These are phyloP conservation scores for Castanea crenata DNA, from an alignment of 306 rosid genomes.

Conservation along the genomic window DNA sequence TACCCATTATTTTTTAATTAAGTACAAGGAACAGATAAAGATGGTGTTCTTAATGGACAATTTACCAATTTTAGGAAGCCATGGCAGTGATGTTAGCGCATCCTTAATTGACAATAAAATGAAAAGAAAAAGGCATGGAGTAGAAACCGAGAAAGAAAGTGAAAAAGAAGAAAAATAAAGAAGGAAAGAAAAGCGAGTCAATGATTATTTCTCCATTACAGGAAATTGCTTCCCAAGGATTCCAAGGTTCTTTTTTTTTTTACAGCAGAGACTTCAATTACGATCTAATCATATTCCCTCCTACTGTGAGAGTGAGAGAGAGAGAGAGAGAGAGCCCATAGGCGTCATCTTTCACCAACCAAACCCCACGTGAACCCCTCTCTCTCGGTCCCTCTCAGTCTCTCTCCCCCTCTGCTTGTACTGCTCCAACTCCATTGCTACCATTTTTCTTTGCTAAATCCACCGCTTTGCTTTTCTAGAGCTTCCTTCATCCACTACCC, in stretches of 20 bases:
- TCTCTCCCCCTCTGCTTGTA: background rate
- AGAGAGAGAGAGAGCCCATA: conserved; percentile 1
- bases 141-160: background rate
- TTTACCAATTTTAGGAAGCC: too few relatives aligned
- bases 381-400: background rate
- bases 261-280: conserved; percentile 45
- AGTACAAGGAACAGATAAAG: too few relatives aligned
- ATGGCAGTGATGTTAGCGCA: too few relatives aligned
- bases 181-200: conserved; percentile 2
- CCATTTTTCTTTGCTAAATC: background rate
- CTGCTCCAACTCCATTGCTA: background rate
- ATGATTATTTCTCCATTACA: conserved; percentile 35
- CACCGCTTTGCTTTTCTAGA: background rate
- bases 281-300: conserved; percentile 34
- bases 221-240: background rate
- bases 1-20: too few relatives aligned
- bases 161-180: too few relatives aligned
- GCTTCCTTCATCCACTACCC: background rate
- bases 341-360: conserved; percentile 40
- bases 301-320: too few relatives aligned
- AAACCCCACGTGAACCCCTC: conserved; percentile 33
- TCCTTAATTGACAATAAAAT: too few relatives aligned
- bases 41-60: too few relatives aligned
- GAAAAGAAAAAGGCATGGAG: background rate
- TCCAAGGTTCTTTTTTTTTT: background rate